Evolutionary conservation across 1,284 basidiomycete species (phyloP).

Genomic region (Meira nashicola): DNA sequence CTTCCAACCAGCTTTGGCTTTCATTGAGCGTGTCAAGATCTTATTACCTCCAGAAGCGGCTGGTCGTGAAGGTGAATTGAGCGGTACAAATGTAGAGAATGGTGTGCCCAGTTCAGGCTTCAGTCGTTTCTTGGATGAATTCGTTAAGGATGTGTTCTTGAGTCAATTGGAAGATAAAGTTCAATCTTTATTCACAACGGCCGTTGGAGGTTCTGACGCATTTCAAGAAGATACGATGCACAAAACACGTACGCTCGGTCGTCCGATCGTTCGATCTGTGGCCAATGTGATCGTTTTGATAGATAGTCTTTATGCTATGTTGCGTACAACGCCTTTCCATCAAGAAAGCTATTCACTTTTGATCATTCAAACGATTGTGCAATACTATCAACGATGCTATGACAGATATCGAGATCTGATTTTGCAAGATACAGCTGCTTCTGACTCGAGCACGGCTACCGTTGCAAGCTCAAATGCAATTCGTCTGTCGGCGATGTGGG

Average conservation of each 20-base stretch:
- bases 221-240: conserved; percentile 58
- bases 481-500: conserved; percentile 39
- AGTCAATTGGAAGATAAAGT: conserved; percentile 95
- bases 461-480: background rate
- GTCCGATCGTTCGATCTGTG: conserved; percentile 77
- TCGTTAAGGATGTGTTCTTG: conserved; percentile 85
- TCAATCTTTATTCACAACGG: conserved; percentile 27
- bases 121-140: conserved; percentile 79
- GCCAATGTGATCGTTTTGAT: conserved; percentile 82
- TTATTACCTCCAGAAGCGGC: conserved; percentile 45
- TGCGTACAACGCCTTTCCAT: conserved; percentile 90
- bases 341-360: conserved; percentile 84
- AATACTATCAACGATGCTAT: conserved; percentile 91
- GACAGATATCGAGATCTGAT: conserved; percentile 68
- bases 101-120: conserved; percentile 57
- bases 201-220: conserved; percentile 59
- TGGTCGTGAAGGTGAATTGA: conserved; percentile 15
- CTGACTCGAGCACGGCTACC: background rate
- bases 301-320: conserved; percentile 87
- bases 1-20: conserved; percentile 85
- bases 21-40: conserved; percentile 64
- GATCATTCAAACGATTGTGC: conserved; percentile 89
- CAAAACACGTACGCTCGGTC: conserved; percentile 50
- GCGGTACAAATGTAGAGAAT: background rate
- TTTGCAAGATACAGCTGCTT: background rate